A percentile compares a stretch with the other conserved stretches of the same genome.
Evolutionary conservation across 164 flowering plant genomes (phyloP).

Genomic region (Taxillus chinensis): DNA sequence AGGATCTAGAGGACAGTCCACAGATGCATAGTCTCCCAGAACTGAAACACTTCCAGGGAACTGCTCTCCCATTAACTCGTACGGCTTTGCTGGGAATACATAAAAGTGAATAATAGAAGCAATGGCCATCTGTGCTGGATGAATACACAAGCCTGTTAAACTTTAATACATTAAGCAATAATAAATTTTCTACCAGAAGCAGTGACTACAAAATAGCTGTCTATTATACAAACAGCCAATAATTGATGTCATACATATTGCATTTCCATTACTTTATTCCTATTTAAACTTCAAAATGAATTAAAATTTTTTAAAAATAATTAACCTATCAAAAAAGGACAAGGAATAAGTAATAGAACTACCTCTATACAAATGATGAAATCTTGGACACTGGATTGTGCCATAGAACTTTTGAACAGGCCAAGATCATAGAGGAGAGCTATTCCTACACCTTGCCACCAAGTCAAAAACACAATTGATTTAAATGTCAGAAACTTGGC

Average conservation of each 20-base stretch:
- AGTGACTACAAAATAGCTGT: too few species aligned
- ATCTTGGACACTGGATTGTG: conserved; percentile 87
- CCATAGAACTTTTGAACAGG: conserved; percentile 74
- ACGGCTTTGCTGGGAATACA: conserved; percentile 91
- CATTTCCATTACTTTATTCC: too few species aligned
- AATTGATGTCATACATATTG: too few species aligned
- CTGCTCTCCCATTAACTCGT: conserved; percentile 74
- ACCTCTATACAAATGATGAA: conserved; percentile 99
- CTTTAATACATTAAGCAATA: neutral
- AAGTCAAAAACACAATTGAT: conserved; percentile 92
- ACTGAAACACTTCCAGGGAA: conserved; percentile 64
- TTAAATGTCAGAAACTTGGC: conserved; percentile 85
- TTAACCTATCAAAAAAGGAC: neutral
- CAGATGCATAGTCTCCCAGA: conserved; percentile 89
- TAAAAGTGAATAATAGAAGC: conserved; percentile 89
- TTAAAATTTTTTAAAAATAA: neutral
- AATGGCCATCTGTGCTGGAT: conserved; percentile 96
- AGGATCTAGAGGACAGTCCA: conserved; percentile 86
- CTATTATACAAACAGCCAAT: too few species aligned
- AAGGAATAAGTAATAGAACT: conserved; percentile 7
- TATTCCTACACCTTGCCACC: conserved; percentile 99
- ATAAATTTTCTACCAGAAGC: neutral
- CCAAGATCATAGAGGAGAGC: conserved; percentile 72
- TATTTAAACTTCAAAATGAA: too few species aligned
- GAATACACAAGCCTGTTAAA: conserved; percentile 20